A percentile compares a stretch with the other conserved stretches of the same genome.
Evolutionary conservation across 2,329 filamentous ascomycete species (phyloP).

Genomic region (Exophiala phaeomuriformis): DNA sequence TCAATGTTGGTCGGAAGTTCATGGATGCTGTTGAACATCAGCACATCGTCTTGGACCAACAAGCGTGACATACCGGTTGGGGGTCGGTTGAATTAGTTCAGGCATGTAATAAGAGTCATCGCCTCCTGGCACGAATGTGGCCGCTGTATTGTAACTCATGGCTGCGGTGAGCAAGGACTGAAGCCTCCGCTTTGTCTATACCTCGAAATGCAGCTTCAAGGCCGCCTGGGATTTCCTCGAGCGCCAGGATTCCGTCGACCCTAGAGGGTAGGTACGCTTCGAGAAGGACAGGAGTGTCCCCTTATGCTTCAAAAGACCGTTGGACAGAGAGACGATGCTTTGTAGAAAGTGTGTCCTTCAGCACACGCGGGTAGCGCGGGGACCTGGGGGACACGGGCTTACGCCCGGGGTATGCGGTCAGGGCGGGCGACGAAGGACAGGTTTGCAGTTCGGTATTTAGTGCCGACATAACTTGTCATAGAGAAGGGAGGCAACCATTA

Average conservation of each 20-base stretch:
- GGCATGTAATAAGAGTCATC: conserved; percentile 63
- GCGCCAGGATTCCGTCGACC: too few relatives aligned
- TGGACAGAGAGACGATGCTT: conserved; percentile 2
- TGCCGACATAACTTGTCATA: conserved; percentile 16
- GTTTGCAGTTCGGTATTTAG: conserved; percentile 9
- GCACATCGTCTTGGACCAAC: conserved; percentile 39
- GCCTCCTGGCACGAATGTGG: conserved; percentile 62
- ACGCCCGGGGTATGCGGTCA: conserved; percentile 7
- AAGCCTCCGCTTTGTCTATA: neutral
- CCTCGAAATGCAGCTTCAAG: neutral
- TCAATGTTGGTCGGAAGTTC: conserved; percentile 78
- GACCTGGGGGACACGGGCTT: neutral
- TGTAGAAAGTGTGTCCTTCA: conserved; percentile 2
- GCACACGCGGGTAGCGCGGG: conserved; percentile 11
- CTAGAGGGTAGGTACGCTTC: too few relatives aligned
- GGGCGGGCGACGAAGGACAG: conserved; percentile 15
- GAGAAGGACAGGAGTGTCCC: neutral
- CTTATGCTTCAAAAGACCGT: neutral
- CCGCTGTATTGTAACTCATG: conserved; percentile 35
- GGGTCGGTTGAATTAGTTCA: conserved; percentile 61
- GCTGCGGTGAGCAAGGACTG: neutral
- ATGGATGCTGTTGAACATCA: conserved; percentile 73
- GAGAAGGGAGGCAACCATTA: neutral
- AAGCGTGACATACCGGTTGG: conserved; percentile 52
- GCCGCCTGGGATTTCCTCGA: neutral